A percentile compares a stretch with the other conserved stretches of the same genome.
phyloP scores from a whole-genome alignment of 2,329 filamentous ascomycete genomes.

The Uncinocarpus reesii region DNA sequence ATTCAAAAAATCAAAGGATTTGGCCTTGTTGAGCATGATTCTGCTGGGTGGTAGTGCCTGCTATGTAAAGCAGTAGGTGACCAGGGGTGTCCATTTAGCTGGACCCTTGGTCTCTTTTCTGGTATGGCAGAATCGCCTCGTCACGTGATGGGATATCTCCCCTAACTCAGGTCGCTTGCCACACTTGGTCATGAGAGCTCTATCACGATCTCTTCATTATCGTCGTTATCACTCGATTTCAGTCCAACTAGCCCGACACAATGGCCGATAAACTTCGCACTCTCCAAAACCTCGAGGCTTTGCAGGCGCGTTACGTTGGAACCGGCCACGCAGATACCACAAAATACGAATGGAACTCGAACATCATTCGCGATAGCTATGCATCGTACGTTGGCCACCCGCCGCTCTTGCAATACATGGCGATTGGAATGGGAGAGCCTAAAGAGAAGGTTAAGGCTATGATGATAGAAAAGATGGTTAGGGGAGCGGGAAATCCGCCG shows the following conservation, averaged over 20 bases:
- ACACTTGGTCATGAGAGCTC: no score
- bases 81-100: no score
- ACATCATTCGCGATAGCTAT: slow-evolving; percentile 89
- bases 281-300: slow-evolving; percentile 91
- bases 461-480: slow-evolving; percentile 65
- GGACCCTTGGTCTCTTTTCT: no score
- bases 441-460: slow-evolving; percentile 67
- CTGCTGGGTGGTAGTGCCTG: no score
- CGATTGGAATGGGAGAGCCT: slow-evolving; percentile 77
- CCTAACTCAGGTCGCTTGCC: no score
- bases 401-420: slow-evolving; percentile 76
- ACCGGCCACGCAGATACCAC: slow-evolving; percentile 95
- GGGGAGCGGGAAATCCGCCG: slow-evolving; percentile 56
- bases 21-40: no score
- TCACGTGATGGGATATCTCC: no score
- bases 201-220: not conserved
- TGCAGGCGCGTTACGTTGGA: slow-evolving; percentile 90
- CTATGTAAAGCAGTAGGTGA: no score
- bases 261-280: slow-evolving; percentile 95
- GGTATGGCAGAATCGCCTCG: no score
- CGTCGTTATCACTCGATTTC: not conserved
- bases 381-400: slow-evolving; percentile 83
- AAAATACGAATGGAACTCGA: slow-evolving; percentile 93
- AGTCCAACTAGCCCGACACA: slow-evolving; percentile 15
- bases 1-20: no score